A percentile compares a stretch with the other conserved stretches of the same genome.
phyloP scores from a whole-genome alignment of 139 green algal species.

The Chlamydomonas asymmetrica region DNA sequence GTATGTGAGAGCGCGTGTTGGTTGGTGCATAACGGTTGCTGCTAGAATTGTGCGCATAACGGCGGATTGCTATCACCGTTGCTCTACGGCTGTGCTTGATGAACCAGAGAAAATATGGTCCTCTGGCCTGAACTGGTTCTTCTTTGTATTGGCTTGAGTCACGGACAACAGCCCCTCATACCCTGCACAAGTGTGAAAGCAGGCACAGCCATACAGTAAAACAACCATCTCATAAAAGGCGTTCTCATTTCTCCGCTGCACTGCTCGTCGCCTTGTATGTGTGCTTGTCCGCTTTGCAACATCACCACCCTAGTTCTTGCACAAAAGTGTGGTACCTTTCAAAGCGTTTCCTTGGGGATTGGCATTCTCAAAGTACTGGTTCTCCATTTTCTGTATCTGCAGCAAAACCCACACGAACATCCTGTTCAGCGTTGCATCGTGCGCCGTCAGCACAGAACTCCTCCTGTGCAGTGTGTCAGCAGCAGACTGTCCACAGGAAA shows the following conservation, averaged over 20 bases:
- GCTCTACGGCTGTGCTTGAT: no score
- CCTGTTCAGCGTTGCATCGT: no score
- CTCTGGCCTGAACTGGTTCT: constrained; percentile 30
- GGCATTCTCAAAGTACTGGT: constrained; percentile 60
- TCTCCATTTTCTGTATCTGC: constrained; percentile 70
- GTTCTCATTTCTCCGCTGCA: no score
- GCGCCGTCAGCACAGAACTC: neutral
- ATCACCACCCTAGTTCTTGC: no score
- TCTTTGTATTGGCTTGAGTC: constrained; percentile 14
- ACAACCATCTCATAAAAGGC: no score
- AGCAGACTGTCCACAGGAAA: neutral
- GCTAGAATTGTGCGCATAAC: no score
- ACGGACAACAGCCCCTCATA: constrained; percentile 57
- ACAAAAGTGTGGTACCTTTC: no score
- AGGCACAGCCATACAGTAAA: no score
- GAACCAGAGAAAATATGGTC: constrained; percentile 62
- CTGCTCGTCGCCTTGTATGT: neutral
- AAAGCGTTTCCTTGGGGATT: constrained; percentile 64
- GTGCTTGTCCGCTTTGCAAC: neutral
- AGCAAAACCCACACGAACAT: neutral
- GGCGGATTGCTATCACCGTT: no score
- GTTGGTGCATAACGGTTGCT: no score
- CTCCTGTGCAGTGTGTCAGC: neutral
- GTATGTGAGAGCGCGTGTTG: no score
- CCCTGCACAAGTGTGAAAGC: no score